Base-by-base conservation (phyloP, 495 filamentous ascomycete species). In the Penicillium mononematosum region DNA sequence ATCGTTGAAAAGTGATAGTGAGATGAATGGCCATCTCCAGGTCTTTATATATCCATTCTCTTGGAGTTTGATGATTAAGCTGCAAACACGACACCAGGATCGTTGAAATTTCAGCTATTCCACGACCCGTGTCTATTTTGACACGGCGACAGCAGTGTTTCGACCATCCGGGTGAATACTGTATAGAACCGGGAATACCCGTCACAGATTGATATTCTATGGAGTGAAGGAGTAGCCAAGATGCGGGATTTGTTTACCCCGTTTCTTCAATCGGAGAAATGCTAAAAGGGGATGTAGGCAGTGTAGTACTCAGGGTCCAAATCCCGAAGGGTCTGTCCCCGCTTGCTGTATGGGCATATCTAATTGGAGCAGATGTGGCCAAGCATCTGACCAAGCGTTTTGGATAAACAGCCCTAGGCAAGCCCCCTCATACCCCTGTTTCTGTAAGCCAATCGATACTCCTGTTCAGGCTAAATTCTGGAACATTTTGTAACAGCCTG, bases 401-500 rank as follows among this genome's bases (percentile, higher is more conserved):
- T 24, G 11, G 19, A 50, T 38, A 50, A 50, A 24, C 6, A 25
- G 32, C 14, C 32, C 11, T 25, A 24, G 34, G 48, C n/a, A 12
- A 34, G 25, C 48, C 2, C 39, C 8, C 48, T 4, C 11, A 27
- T 10, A 38, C 20, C 12, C 32, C 11, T 8, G 4, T 39, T 39
- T 29, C 7, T 29, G 9, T 29, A 29, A 9, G 27, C 27, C 8
- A 36, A 50, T 50, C 9, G 27, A 36, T 50, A 36, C 10, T 36
- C 6, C 20, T 39, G 14, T 25, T 39, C 19, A 50, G 48, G 48
- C 48, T 50, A 38, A 16, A 38, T 50, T 38, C 32, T 39, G n/a
- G 25, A 19, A 34, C 25, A 49, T 14, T 49, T 20, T 49, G 24
- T 46, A 46, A 46, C 34, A 16, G 4, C 0, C 14, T 16, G 4